Conservation (phyloP, 768 basidiomycete species). For the Termitomyces sp. region DNA sequence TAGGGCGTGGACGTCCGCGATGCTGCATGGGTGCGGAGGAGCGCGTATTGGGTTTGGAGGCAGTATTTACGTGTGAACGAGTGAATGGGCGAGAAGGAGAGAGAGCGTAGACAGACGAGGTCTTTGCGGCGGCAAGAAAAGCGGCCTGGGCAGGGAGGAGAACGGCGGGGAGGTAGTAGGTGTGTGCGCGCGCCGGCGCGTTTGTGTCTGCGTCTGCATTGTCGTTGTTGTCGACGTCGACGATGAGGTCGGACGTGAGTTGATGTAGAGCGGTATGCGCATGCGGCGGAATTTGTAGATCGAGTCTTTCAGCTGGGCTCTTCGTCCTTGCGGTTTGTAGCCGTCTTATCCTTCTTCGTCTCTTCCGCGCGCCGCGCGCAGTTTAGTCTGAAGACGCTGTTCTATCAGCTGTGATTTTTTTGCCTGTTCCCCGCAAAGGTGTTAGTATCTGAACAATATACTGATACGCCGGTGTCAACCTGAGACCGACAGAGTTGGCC, state of each 20-base stretch:
- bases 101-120: conserved; percentile 39
- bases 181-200: conserved; percentile 43
- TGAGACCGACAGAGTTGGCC: no score
- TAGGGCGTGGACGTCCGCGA: conserved; percentile 58
- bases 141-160: conserved; percentile 68
- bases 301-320: conserved; percentile 74
- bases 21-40: conserved; percentile 48
- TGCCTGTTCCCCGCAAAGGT: conserved; percentile 37
- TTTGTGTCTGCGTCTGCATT: conserved; percentile 18
- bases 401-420: conserved; percentile 82
- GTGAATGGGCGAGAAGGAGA: not conserved
- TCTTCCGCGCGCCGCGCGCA: conserved; percentile 77
- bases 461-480: no score
- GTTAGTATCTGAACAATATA: not conserved
- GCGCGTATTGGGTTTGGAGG: conserved; percentile 65
- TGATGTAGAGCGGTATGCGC: conserved; percentile 66
- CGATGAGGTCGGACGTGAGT: conserved; percentile 68
- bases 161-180: conserved; percentile 72
- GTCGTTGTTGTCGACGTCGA: conserved; percentile 20
- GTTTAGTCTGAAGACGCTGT: conserved; percentile 79
- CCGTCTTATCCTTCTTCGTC: conserved; percentile 76
- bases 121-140: conserved; percentile 58
- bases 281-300: conserved; percentile 71
- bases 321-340: conserved; percentile 75
- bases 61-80: conserved; percentile 46